Base-by-base conservation (phyloP, 768 basidiomycete species). In the Amylocystis lapponica region DNA sequence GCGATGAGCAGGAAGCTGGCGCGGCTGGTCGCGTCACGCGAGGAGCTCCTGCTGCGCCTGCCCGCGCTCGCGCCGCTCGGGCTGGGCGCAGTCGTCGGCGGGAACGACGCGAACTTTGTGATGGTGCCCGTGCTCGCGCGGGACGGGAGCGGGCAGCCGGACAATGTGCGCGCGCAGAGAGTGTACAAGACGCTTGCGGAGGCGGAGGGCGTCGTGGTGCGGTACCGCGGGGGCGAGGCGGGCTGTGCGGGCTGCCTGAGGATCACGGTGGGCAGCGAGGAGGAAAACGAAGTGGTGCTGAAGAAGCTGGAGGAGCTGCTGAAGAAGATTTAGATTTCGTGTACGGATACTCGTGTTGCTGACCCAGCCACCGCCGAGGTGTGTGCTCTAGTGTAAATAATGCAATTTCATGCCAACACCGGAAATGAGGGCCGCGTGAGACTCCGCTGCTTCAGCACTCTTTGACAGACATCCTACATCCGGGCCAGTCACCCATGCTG, bases 41-140 rank as follows among this genome's bases (percentile, higher is more conserved):
- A 58, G 0, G 58, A 49, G 20, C 72, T 97, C 2, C 67, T 82
- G 17, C 35, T 56, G 0, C 64, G 69, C 3, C 69, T 97, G 19
- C 54, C 66, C 2, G 48, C 60, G 5, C 69, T 86, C 9, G 50
- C 53, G 1, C 48, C 69, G 11, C 52, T 83, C 17, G 83, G 83
- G 0, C 60, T 91, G 0, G 89, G 90, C 1, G 30, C 61, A 10
- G 67, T 74, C 8, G 79, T 97, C 21, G 95, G 96, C 0, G 83
- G 75, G 0, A 86, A 85, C 60, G 69, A 93, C 57, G 93, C 91
- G 14, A 99, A 99, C 62, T 99, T 99, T 56, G 59, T 98, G 26
- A 36, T 98, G 55, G 74, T 90, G 0, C 89, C 88, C 11, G 71
- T 98, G 19, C 66, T 90, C 9, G 71, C 71, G 32, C 67, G 64